phyloP scores from a whole-genome alignment of 306 rosid genomes.

The Gynostemma pentaphyllum region DNA sequence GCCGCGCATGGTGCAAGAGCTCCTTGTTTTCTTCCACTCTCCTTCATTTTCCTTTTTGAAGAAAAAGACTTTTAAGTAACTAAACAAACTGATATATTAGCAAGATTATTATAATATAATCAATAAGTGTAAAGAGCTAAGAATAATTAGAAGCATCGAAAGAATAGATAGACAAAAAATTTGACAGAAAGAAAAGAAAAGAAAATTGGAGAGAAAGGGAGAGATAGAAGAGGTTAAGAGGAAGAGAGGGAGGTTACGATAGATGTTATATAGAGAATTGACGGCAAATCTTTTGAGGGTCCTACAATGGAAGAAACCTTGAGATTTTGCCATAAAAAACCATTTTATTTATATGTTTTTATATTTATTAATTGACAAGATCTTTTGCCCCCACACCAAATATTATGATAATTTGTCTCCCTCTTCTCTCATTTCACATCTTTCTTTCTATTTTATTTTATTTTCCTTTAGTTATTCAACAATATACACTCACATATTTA shows the following conservation, averaged over 20 bases:
- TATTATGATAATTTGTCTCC: constrained; percentile 27
- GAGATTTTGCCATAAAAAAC: constrained; percentile 58
- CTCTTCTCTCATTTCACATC: not conserved
- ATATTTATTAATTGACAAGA: constrained; percentile 40
- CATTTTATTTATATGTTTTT: not conserved
- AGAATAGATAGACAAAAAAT: constrained; percentile 15
- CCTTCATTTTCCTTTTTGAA: constrained; percentile 36
- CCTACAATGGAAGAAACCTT: constrained; percentile 51
- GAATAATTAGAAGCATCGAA: constrained; percentile 18
- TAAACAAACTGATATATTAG: no score
- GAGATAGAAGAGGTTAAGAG: not conserved
- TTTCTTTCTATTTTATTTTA: not conserved
- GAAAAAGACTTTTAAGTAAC: not conserved
- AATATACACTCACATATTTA: not conserved
- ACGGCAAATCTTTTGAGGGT: constrained; percentile 58
- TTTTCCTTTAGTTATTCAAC: not conserved
- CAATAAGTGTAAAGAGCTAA: not conserved
- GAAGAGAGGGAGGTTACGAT: not conserved
- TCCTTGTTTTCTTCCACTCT: constrained; percentile 72
- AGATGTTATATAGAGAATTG: constrained; percentile 15
- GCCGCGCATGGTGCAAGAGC: constrained; percentile 90
- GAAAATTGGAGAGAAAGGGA: not conserved
- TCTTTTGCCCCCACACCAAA: constrained; percentile 54
- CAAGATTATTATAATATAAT: no score
- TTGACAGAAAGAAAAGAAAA: constrained; percentile 31